These are phyloP conservation scores for Pythium coloratum DNA, from an alignment of 352 stramenopile genomes.

Conservation along the genomic window DNA sequence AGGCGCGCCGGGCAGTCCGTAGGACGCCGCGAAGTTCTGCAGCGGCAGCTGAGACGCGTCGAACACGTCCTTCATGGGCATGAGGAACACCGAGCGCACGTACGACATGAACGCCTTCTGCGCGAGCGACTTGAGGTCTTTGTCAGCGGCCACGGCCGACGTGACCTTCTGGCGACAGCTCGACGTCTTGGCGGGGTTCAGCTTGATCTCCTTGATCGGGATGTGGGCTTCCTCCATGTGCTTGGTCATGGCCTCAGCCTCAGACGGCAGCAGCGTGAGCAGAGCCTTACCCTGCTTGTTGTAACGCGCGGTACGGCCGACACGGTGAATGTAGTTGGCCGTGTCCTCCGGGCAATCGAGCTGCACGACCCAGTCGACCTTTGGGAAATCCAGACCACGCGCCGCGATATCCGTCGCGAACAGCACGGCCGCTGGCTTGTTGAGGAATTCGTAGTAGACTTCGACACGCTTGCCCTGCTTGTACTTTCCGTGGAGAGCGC, in stretches of 20 bases:
- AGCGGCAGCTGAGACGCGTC: conserved; percentile 89
- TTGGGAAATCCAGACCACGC: conserved; percentile 97
- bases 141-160: conserved; percentile 91
- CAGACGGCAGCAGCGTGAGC: conserved; percentile 90
- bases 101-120: conserved; percentile 99
- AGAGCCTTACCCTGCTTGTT: conserved; percentile 93
- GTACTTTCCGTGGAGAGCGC: conserved; percentile 98
- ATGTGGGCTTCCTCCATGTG: conserved; percentile 92
- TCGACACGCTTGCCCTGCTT: conserved; percentile 97
- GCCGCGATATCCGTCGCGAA: conserved; percentile 99
- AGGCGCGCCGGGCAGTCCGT: conserved; percentile 93
- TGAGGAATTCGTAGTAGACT: conserved; percentile 99
- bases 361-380: conserved; percentile 98
- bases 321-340: conserved; percentile 98
- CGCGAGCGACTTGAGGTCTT: conserved; percentile 93
- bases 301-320: conserved; percentile 96
- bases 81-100: conserved; percentile 94
- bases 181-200: conserved; percentile 96
- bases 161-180: conserved; percentile 92
- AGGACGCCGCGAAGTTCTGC: conserved; percentile 91
- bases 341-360: conserved; percentile 97
- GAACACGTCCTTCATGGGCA: conserved; percentile 96
- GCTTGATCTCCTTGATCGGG: conserved; percentile 94
- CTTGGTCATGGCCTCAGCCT: conserved; percentile 88
- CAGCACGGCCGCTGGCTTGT: conserved; percentile 91